A percentile compares a stretch with the other conserved stretches of the same genome.
phyloP scores from a whole-genome alignment of 2,329 filamentous ascomycete genomes.

The Aspergillus amoenus region DNA sequence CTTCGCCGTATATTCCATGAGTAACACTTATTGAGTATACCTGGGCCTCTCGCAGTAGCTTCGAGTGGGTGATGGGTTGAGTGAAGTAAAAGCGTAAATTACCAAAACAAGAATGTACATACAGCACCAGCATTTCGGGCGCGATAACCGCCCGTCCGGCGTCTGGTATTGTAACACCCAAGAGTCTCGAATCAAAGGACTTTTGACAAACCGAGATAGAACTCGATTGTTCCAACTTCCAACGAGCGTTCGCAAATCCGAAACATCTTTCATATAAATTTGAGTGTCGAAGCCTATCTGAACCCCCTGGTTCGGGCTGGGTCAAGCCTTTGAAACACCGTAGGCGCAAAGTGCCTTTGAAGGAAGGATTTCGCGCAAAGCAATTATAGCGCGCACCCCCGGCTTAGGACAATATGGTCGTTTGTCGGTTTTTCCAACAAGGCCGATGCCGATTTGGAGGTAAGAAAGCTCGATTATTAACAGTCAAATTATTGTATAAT shows the following conservation, averaged over 20 bases:
- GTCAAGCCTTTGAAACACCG: neutral
- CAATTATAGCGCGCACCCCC: neutral
- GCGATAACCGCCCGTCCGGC: neutral
- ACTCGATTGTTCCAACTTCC: neutral
- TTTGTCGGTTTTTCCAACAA: slow-evolving; percentile 66
- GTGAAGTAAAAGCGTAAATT: neutral
- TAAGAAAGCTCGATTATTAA: slow-evolving; percentile 34
- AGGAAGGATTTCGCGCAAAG: neutral
- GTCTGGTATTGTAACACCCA: slow-evolving; percentile 19
- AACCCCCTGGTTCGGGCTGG: neutral
- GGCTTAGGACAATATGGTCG: slow-evolving; percentile 34
- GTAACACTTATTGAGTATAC: neutral
- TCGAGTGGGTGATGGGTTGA: neutral
- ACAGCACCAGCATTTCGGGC: neutral
- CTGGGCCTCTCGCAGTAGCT: neutral
- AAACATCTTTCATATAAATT: neutral
- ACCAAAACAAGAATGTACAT: neutral
- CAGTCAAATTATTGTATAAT: neutral
- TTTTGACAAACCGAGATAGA: neutral
- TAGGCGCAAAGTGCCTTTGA: neutral
- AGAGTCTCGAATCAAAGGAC: neutral
- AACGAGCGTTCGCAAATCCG: neutral
- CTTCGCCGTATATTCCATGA: neutral
- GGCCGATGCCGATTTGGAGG: slow-evolving; percentile 66
- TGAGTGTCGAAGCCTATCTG: neutral